Base-by-base conservation (phyloP, 257 asterid genomes). In the Handroanthus guayacan region DNA sequence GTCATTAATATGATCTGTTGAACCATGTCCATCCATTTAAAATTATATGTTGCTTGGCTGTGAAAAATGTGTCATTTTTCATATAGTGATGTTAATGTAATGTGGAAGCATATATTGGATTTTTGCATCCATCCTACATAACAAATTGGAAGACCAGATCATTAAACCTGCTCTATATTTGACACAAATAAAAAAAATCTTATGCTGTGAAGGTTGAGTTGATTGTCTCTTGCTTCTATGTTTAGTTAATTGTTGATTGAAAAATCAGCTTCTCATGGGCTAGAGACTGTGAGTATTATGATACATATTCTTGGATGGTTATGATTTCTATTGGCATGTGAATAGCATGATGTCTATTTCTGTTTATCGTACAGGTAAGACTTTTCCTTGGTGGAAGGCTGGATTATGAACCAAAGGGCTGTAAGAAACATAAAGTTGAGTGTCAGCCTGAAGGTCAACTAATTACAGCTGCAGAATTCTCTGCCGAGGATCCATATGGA, bases 401-500 rank as follows among this genome's bases (percentile, higher is more conserved):
- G 82, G 99, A 91, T 54, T 95, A 95, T 72, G 97, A 91, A 73
- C 67, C 80, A 9, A 92, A 81, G 84, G 86, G 81, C 44, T 91
- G 97, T 16, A 86, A 82, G 73, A 84, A 85, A 51, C 90, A 84
- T 67, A 86, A 84, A 78, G 77, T 58, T 44, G 87, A 78, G 39
- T 72, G 55, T 73, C 79, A 84, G 67, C 84, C 80, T 12, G 92
- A 89, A 68, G 47, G 41, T 54, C 86, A 87, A 78, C 85, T 89
- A 54, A 70, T 94, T 67, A 94, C 99, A 17, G 97, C 92, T 34
- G 86, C 90, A 9, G 90, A 88, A 81, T 94, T 92, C 87, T 89
- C 99, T 37, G 82, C 83, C 11, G 90, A 89, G 74, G 67, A 85
- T 54, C 97, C 97, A 18, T 94, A 94, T 70, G 99, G 99, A 60